These are phyloP conservation scores for Fusarium oligoseptatum DNA, from an alignment of 2,329 filamentous ascomycete genomes.

Conservation along the genomic window DNA sequence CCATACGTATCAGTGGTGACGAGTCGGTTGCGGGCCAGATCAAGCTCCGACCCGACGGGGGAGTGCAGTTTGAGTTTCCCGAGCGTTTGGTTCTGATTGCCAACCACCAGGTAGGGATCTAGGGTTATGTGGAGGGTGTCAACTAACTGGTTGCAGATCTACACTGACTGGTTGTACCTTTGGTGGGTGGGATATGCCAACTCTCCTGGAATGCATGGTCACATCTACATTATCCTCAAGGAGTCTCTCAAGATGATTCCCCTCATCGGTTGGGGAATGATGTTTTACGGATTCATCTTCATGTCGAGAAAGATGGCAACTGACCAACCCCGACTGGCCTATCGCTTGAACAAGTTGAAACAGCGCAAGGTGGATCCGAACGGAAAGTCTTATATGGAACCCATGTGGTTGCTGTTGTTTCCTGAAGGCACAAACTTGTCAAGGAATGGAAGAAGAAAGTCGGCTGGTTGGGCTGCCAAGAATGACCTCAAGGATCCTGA, in stretches of 20 bases:
- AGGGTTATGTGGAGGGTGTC: constrained; percentile 18
- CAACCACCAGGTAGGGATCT: constrained; percentile 78
- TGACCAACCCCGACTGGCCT: constrained; percentile 80
- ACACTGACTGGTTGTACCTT: constrained; percentile 92
- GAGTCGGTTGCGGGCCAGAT: constrained; percentile 83
- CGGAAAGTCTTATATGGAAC: constrained; percentile 71
- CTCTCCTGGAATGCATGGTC: constrained; percentile 80
- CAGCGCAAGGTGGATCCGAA: constrained; percentile 65
- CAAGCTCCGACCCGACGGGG: constrained; percentile 75
- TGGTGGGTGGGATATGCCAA: constrained; percentile 95
- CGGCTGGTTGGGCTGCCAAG: constrained; percentile 82
- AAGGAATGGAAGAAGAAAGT: constrained; percentile 76
- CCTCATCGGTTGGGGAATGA: constrained; percentile 83
- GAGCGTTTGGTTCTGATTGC: constrained; percentile 86
- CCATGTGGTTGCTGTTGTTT: constrained; percentile 92
- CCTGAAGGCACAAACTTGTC: constrained; percentile 90
- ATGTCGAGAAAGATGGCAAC: constrained; percentile 90
- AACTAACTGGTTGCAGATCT: constrained; percentile 67
- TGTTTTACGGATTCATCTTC: constrained; percentile 92
- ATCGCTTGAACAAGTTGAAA: constrained; percentile 79
- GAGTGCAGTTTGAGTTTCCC: constrained; percentile 83
- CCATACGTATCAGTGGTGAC: constrained; percentile 86
- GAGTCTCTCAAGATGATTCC: constrained; percentile 87
- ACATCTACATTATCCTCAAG: constrained; percentile 91
- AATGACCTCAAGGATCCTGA: constrained; percentile 78